Base-by-base conservation (phyloP, 306 rosid genomes). In the Hippophae gyantsensis region DNA sequence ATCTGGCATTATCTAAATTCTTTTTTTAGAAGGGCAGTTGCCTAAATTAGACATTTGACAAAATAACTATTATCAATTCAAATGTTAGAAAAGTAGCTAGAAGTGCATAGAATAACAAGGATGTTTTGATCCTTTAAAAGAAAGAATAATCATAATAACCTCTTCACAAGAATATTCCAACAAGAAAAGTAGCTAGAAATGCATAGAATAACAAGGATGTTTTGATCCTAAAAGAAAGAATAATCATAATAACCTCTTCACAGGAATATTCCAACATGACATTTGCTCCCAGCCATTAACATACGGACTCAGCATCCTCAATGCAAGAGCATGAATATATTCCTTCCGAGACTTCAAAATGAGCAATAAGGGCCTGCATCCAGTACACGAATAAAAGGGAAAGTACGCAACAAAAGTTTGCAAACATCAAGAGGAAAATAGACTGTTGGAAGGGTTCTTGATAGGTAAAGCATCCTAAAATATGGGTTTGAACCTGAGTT, bases 231-330 rank as follows among this genome's bases (percentile, higher is more conserved):
- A 27, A 27, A 27, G 18, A 27, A 27, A 3, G 38, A 27, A 27
- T 27, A 27, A 27, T 27, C 38, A 27, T 27, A 27, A 3, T 27
- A 42, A 90, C 97, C 97, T 90, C 97, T 52, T 84, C 90, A 72
- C 78, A 72, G 68, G 97, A 84, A 74, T 87, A 87, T 76, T 90
- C 94, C 78, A 90, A 81, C 97, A 87, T 90, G 76, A 90, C 90
- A 45, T 87, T 90, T 50, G 90, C 94, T 73, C 83, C 90, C 65
- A 85, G 84, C 97, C 95, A 86, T 72, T 81, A 72, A 76, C 95
- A 90, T 40, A 90, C 89, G 5, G 81, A 87, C 58, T 78, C 85
- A 6, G 82, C 55, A 70, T 89, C 84, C 50, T 77, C 81, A 43
- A 84, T 70, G 52, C 71, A 32, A 69, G 89, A 84, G 38, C 75